Evolutionary conservation across 495 filamentous ascomycete genomes (phyloP).

Genomic region (Astrothelium subdiscretum): DNA sequence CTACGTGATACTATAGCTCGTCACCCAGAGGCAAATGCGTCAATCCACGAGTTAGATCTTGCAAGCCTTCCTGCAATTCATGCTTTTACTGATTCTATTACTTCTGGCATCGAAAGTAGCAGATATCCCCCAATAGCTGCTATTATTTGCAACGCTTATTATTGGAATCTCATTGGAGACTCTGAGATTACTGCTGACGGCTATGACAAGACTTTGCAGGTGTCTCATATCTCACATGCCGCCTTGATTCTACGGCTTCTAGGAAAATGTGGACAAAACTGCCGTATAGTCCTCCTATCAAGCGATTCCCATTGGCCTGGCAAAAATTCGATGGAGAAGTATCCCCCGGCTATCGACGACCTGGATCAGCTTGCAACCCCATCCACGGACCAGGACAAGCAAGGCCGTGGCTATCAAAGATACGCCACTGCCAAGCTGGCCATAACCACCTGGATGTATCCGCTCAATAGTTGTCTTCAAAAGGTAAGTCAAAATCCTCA

Average conservation of each 20-base stretch:
- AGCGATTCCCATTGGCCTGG: conserved; percentile 31
- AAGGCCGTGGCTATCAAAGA: conserved; percentile 33
- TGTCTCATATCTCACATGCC: conserved; percentile 35
- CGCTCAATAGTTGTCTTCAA: conserved; percentile 32
- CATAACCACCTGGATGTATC: conserved; percentile 35
- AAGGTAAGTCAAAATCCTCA: conserved; percentile 19
- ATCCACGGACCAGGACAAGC: conserved; percentile 16
- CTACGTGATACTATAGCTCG: conserved; percentile 27
- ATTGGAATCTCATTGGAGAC: conserved; percentile 29
- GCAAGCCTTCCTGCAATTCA: conserved; percentile 27
- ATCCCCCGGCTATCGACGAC: conserved; percentile 20
- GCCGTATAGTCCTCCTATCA: conserved; percentile 35
- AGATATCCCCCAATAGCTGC: conserved; percentile 29
- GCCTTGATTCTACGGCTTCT: conserved; percentile 35
- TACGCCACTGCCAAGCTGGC: conserved; percentile 37
- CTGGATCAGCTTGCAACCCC: conserved; percentile 17
- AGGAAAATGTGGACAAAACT: conserved; percentile 29
- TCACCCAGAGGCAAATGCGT: conserved; percentile 25
- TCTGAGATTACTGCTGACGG: conserved; percentile 25
- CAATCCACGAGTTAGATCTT: conserved; percentile 33
- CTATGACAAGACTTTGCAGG: conserved; percentile 35
- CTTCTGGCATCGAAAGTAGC: conserved; percentile 20
- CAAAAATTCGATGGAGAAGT: conserved; percentile 29
- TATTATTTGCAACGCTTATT: conserved; percentile 38
- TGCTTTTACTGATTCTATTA: conserved; percentile 27